These are phyloP conservation scores for Yamadazyma triangularis DNA, from an alignment of 1,139 yeast genomes.

Conservation along the genomic window DNA sequence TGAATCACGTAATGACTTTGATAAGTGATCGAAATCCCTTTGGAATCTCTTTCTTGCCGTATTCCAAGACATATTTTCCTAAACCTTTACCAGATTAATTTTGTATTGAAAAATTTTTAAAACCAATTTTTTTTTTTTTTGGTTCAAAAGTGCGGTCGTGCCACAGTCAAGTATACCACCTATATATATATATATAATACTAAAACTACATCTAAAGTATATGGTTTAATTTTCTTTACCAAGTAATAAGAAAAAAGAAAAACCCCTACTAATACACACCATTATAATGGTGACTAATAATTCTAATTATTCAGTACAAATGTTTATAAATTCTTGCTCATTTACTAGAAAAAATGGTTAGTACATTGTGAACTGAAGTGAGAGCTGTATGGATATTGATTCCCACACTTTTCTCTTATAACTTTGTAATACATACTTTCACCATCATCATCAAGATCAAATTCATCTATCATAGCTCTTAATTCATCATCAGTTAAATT, in stretches of 20 bases:
- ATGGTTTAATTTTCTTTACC: too few species aligned
- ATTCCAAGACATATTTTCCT: conserved; percentile 33
- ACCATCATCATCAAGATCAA: conserved; percentile 95
- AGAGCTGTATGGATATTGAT: conserved; percentile 1
- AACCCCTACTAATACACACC: too few species aligned
- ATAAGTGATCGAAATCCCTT: conserved; percentile 31
- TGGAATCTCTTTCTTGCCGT: conserved; percentile 34
- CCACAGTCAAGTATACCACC: too few species aligned
- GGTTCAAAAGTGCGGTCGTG: too few species aligned
- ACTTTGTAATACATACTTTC: conserved; percentile 48
- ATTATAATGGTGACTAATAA: conserved; percentile 1
- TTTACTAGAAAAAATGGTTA: conserved; percentile 39
- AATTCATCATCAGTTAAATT: conserved; percentile 88
- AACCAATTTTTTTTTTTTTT: too few species aligned
- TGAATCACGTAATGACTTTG: conserved; percentile 26
- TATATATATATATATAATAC: too few species aligned
- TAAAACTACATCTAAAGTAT: too few species aligned
- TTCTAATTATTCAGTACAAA: conserved; percentile 77
- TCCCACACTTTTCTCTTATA: background rate
- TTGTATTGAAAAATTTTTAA: too few species aligned
- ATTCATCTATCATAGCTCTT: conserved; percentile 96
- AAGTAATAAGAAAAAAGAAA: too few species aligned
- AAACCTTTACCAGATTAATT: too few species aligned
- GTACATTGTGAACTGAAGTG: conserved; percentile 24
- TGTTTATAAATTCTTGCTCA: conserved; percentile 88